Evolutionary conservation across 306 rosid species (phyloP), one percentile per base, ranked within the genome.

Genomic region (Phaseolus lunatus): DNA sequence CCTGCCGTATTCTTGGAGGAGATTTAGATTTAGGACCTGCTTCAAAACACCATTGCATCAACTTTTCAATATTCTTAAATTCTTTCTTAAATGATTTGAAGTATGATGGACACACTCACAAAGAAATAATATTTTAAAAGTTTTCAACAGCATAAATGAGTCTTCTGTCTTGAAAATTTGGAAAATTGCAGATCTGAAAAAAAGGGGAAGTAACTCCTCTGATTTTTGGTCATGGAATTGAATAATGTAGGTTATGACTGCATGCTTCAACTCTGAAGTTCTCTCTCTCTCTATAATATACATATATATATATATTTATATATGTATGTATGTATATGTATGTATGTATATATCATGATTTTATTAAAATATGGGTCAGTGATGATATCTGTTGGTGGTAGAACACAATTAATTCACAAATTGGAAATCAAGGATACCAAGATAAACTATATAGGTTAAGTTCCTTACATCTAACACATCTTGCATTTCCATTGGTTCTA

Each of bases 381-480:
- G 44, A 79, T 72, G 14, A 41, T 41, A 43, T 15, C 27, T 7
- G 20, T 14, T 2, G 19, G 31, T 2, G 19, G 31, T 9, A 73
- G 13, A 65, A 43, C 50, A 66, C 23, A n/a, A 43, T 57, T 43
- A 53, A 9, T 13, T 26, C 20, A 19, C 14, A 24, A 63, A 37
- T 79, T 5, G 10, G 39, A 62, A 64, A 53, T 27, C 14, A 29
- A 41, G 27, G 59, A 44, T 53, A 9, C 58, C 2, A 67, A 19
- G 43, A 27, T 67, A 23, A 47, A 4, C 2, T 87, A 76, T 88
- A 84, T 12, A 75, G 89, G 75, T 80, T 76, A 84, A 81, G 81
- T 76, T 89, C 85, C 81, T 86, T 81, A 72, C 89, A 70, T 80
- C 23, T 85, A 20, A 62, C 47, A 15, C 29, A 71, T 47, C 15